These are phyloP conservation scores for Acer campestre DNA, from an alignment of 345 rosid species.

Conservation along the genomic window DNA sequence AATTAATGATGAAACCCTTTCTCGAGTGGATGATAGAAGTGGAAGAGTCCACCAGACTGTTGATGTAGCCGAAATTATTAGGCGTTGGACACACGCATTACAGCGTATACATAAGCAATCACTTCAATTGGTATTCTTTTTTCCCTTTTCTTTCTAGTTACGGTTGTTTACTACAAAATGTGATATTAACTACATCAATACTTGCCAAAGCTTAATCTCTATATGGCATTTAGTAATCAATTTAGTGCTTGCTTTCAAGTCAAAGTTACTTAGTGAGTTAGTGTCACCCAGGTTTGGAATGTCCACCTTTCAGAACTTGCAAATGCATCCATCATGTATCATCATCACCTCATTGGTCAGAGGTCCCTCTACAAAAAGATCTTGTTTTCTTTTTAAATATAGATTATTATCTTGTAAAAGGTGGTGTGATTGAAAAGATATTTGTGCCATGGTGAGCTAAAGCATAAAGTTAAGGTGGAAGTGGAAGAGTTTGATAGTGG, in stretches of 20 bases:
- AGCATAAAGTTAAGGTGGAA: neutral
- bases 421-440: neutral
- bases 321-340: neutral
- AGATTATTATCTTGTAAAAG: neutral
- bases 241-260: constrained; percentile 4
- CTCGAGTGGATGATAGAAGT: constrained; percentile 83
- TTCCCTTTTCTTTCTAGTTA: constrained; percentile 5
- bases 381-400: neutral
- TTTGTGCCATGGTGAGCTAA: neutral
- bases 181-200: constrained; percentile 5
- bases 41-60: constrained; percentile 87
- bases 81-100: constrained; percentile 99
- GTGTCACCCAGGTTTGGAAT: neutral
- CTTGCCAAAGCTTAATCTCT: constrained; percentile 7
- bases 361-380: neutral
- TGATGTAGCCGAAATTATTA: constrained; percentile 95
- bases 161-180: constrained; percentile 9
- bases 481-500: neutral
- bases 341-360: constrained; percentile 1
- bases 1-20: constrained; percentile 64
- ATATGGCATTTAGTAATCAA: neutral
- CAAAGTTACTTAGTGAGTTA: neutral
- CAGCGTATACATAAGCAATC: constrained; percentile 99
- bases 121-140: constrained; percentile 78
- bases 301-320: neutral